Evolutionary conservation across 1,284 basidiomycete species (phyloP).

Genomic region (Phylloporus sp.): DNA sequence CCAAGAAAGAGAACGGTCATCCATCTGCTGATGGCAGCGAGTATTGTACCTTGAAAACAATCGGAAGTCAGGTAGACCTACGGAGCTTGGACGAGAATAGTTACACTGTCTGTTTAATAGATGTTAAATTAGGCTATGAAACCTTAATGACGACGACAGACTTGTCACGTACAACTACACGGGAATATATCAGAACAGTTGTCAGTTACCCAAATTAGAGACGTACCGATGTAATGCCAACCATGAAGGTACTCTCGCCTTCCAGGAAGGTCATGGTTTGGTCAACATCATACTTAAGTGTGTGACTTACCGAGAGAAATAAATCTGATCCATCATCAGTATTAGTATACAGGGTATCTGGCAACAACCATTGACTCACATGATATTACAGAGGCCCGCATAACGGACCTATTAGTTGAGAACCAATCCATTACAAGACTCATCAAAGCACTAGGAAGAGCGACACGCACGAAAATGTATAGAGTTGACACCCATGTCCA

Average conservation of each 20-base stretch:
- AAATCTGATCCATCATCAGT: not conserved
- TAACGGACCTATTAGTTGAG: conserved; percentile 3
- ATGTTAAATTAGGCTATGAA: not conserved
- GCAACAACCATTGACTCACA: not conserved
- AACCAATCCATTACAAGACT: not conserved
- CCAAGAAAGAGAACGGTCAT: not conserved
- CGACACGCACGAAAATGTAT: conserved; percentile 3
- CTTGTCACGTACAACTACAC: not conserved
- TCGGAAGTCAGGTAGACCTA: not conserved
- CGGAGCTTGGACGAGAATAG: not conserved
- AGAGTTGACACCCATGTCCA: conserved; percentile 5
- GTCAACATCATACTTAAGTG: not conserved
- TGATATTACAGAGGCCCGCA: not conserved
- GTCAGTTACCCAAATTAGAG: not conserved
- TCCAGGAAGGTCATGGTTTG: not conserved
- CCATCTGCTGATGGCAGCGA: not conserved
- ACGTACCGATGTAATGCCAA: not conserved
- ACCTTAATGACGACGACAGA: not conserved
- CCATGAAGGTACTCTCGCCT: not conserved
- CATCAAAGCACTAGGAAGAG: not conserved
- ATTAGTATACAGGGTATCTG: not conserved
- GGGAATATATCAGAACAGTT: no score
- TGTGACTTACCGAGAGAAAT: not conserved
- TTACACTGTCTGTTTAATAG: not conserved
- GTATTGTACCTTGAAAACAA: not conserved